These are phyloP conservation scores for Ascochyta fabae DNA, from an alignment of 2,329 filamentous ascomycete genomes.

Conservation along the genomic window DNA sequence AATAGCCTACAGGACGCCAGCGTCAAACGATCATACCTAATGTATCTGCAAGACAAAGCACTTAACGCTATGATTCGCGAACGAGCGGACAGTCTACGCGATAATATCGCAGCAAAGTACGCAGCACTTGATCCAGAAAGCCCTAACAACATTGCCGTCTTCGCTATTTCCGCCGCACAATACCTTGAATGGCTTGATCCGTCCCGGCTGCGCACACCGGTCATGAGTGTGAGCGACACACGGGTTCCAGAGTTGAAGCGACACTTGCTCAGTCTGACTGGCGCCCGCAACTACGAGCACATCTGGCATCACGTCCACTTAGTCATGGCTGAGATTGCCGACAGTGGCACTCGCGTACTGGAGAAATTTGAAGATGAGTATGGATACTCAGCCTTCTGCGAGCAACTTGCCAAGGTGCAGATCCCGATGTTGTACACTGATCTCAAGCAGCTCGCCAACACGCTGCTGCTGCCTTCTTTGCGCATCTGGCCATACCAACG, in stretches of 20 bases:
- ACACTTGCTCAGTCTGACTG: conserved; percentile 9
- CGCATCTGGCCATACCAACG: conserved; percentile 7
- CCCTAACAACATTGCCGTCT: conserved; percentile 5
- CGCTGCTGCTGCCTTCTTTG: conserved; percentile 6
- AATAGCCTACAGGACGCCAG: background rate
- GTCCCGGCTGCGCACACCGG: conserved; percentile 8
- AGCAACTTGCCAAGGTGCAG: conserved; percentile 5
- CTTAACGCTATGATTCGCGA: conserved; percentile 15
- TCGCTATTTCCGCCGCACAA: conserved; percentile 11
- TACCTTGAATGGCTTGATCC: conserved; percentile 11
- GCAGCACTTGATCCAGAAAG: conserved; percentile 5
- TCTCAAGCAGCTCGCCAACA: conserved; percentile 5
- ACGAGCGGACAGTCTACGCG: conserved; percentile 3
- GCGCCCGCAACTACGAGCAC: conserved; percentile 10
- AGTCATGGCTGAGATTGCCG: conserved; percentile 11
- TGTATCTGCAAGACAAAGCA: conserved; percentile 8
- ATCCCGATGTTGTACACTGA: conserved; percentile 3
- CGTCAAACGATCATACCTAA: conserved; percentile 1
- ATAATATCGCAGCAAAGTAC: conserved; percentile 6
- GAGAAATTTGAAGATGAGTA: conserved; percentile 9
- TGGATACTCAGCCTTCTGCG: conserved; percentile 10
- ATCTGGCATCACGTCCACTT: conserved; percentile 16
- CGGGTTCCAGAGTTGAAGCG: conserved; percentile 11
- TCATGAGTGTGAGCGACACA: conserved; percentile 10
- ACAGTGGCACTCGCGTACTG: conserved; percentile 7